Conservation (phyloP, 768 basidiomycete species). For the Rickenella mellea region DNA sequence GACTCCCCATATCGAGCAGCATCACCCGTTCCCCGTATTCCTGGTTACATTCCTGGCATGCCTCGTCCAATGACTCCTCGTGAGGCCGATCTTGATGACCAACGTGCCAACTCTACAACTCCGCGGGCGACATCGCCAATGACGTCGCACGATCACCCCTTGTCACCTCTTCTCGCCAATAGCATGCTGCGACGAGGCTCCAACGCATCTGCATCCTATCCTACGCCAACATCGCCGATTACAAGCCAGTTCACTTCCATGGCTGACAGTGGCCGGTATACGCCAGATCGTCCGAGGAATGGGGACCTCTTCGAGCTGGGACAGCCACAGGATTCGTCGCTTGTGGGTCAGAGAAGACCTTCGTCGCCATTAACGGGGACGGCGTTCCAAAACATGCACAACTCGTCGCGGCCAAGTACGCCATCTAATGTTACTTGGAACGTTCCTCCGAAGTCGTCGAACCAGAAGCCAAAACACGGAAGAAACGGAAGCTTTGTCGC, state of each 20-base stretch:
- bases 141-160: conserved; percentile 21
- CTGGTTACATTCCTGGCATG: conserved; percentile 88
- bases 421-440: conserved; percentile 78
- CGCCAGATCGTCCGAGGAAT: conserved; percentile 31
- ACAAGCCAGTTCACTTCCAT: conserved; percentile 30
- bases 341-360: conserved; percentile 44
- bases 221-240: conserved; percentile 23
- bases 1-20: conserved; percentile 40
- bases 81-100: conserved; percentile 63
- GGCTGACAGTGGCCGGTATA: conserved; percentile 54
- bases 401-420: conserved; percentile 43
- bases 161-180: conserved; percentile 24
- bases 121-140: conserved; percentile 67
- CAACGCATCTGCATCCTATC: conserved; percentile 37
- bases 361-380: conserved; percentile 61
- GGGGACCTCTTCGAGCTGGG: conserved; percentile 1
- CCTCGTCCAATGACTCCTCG: conserved; percentile 87
- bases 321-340: background rate
- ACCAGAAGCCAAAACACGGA: conserved; percentile 32
- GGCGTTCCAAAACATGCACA: conserved; percentile 50
- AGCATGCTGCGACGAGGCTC: conserved; percentile 45
- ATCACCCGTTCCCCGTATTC: conserved; percentile 47
- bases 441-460: conserved; percentile 20
- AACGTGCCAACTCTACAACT: conserved; percentile 59
- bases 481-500: conserved; percentile 50